These are phyloP conservation scores for Collybia nuda DNA, from an alignment of 768 basidiomycete genomes.

Conservation along the genomic window DNA sequence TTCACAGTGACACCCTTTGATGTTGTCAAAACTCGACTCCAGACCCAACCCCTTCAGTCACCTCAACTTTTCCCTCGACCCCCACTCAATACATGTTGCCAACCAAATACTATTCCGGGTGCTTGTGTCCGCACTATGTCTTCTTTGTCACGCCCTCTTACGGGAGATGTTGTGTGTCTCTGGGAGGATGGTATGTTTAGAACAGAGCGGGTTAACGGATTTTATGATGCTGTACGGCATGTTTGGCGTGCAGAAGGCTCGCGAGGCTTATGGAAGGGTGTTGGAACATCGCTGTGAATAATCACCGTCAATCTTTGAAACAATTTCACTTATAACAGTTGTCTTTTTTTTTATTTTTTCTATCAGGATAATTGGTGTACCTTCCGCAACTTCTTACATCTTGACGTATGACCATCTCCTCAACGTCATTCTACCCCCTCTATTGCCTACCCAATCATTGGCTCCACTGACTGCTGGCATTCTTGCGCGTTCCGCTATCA, in stretches of 20 bases:
- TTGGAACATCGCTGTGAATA: constrained; percentile 87
- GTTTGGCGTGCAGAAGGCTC: constrained; percentile 82
- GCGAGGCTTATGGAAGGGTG: constrained; percentile 93
- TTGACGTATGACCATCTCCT: constrained; percentile 90
- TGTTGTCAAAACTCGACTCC: constrained; percentile 94
- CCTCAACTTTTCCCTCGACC: constrained; percentile 52
- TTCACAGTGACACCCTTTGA: constrained; percentile 96
- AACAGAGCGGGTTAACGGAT: constrained; percentile 77
- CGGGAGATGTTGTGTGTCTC: constrained; percentile 70
- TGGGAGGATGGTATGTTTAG: constrained; percentile 74
- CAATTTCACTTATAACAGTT: background rate
- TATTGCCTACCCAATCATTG: constrained; percentile 51
- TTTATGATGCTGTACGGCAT: constrained; percentile 79
- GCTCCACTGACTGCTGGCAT: constrained; percentile 83
- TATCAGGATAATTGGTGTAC: constrained; percentile 82
- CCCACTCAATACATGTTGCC: constrained; percentile 66
- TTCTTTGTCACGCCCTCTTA: constrained; percentile 57
- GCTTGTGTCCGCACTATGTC: constrained; percentile 78
- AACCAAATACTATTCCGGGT: constrained; percentile 48
- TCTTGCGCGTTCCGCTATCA: constrained; percentile 75
- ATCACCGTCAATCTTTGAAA: constrained; percentile 5
- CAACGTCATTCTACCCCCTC: constrained; percentile 56
- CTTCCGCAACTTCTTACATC: constrained; percentile 92
- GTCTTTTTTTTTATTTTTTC: constrained; percentile 15
- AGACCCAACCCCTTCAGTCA: constrained; percentile 75